Conservation (phyloP, 2,329 filamentous ascomycete genomes). For the Neofusicoccum laricinum region DNA sequence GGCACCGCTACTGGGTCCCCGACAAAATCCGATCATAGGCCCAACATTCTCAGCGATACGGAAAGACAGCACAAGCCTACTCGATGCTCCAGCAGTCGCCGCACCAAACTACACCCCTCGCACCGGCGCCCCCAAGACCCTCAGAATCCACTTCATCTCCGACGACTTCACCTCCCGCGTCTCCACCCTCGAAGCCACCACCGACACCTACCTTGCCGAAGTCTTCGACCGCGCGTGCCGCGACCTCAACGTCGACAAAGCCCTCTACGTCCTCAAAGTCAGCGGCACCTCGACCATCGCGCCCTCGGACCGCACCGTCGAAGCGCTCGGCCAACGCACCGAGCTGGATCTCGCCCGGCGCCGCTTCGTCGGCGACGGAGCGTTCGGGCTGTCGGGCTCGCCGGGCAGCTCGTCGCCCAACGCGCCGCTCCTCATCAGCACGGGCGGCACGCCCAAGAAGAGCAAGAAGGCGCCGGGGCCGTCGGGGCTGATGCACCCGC, state of each 20-base stretch:
- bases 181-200: conserved; percentile 72
- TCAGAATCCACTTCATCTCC: conserved; percentile 71
- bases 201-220: conserved; percentile 79
- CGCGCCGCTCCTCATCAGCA: conserved; percentile 56
- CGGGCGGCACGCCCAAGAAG: conserved; percentile 48
- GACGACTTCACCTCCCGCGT: conserved; percentile 66
- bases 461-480: conserved; percentile 54
- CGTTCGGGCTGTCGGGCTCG: conserved; percentile 65
- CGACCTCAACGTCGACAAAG: conserved; percentile 75
- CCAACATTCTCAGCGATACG: conserved; percentile 47
- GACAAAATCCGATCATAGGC: conserved; percentile 50
- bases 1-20: conserved; percentile 30
- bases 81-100: conserved; percentile 43
- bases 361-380: conserved; percentile 72
- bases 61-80: conserved; percentile 44
- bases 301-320: conserved; percentile 72
- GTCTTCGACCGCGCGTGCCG: conserved; percentile 76
- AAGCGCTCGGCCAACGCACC: conserved; percentile 70
- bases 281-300: conserved; percentile 72
- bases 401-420: conserved; percentile 70
- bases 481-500: conserved; percentile 58
- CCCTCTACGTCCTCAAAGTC: conserved; percentile 73
- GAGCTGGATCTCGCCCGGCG: conserved; percentile 74
- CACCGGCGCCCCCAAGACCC: conserved; percentile 67
- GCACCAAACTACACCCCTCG: conserved; percentile 49